Evolutionary conservation across 2,329 filamentous ascomycete species (phyloP).

Genomic region (Penicillium sp.): DNA sequence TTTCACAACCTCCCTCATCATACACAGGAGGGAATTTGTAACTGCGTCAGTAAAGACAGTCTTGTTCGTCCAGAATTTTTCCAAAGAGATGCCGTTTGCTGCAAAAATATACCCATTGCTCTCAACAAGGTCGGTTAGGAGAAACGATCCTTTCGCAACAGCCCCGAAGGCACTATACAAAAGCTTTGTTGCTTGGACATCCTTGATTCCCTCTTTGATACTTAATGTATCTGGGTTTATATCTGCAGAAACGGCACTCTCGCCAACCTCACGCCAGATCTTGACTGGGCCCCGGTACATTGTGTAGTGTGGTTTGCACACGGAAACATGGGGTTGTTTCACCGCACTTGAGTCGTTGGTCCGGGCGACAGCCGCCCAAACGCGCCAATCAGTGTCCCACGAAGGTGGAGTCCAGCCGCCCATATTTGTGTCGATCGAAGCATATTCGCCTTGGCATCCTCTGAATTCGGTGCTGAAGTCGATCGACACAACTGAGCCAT

Average conservation of each 20-base stretch:
- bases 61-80: background rate
- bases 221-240: background rate
- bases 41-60: background rate
- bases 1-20: constrained; percentile 1
- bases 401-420: no score
- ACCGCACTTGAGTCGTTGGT: background rate
- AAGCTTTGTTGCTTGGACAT: background rate
- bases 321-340: background rate
- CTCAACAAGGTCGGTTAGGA: background rate
- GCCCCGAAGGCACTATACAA: background rate
- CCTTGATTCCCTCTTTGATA: background rate
- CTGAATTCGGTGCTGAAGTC: background rate
- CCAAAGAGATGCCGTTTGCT: background rate
- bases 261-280: background rate
- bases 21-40: background rate
- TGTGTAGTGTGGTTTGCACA: background rate
- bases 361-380: background rate
- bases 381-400: background rate
- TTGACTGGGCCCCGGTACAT: background rate
- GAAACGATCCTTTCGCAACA: background rate
- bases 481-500: no score
- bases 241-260: background rate
- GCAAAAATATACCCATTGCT: background rate
- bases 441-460: background rate
- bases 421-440: no score